Conservation (phyloP, 768 basidiomycete species). For the Coprinopsis strossmayeri region DNA sequence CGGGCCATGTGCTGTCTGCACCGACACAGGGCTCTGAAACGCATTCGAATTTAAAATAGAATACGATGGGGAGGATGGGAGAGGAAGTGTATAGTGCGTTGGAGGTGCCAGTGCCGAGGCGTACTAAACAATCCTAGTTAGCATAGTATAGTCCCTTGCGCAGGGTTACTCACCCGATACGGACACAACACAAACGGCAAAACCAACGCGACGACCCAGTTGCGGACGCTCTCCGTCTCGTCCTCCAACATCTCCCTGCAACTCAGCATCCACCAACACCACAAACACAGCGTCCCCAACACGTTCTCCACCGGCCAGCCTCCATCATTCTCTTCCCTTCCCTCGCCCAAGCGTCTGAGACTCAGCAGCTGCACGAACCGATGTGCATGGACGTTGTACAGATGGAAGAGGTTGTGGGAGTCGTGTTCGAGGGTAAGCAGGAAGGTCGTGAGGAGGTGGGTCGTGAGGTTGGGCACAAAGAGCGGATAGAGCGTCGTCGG, state of each 20-base stretch:
- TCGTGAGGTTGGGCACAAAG: not conserved
- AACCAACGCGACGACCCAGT: conserved; percentile 22
- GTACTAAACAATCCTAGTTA: too few relatives aligned
- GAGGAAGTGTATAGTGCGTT: conserved; percentile 50
- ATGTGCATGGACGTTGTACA: conserved; percentile 45
- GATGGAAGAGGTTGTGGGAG: conserved; percentile 54
- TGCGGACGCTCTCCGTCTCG: conserved; percentile 21
- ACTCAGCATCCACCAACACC: conserved; percentile 4
- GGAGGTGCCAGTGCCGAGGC: conserved; percentile 53
- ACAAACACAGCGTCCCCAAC: conserved; percentile 15
- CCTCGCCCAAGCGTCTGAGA: conserved; percentile 39
- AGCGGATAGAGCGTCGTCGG: not conserved
- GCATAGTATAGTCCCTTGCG: too few relatives aligned
- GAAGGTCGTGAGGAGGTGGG: not conserved
- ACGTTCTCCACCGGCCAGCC: conserved; percentile 55
- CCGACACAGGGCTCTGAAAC: too few relatives aligned
- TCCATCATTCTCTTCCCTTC: conserved; percentile 20
- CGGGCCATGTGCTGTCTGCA: conserved; percentile 11
- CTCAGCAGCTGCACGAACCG: conserved; percentile 39
- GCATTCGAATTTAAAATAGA: conserved; percentile 1
- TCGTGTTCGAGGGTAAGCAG: conserved; percentile 29
- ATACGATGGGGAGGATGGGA: conserved; percentile 7
- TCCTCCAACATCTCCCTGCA: conserved; percentile 17
- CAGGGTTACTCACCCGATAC: conserved; percentile 38
- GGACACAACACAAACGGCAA: conserved; percentile 35